A percentile compares a stretch with the other conserved stretches of the same genome.
Conservation (phyloP, 129 eudicot genomes). For the Artemisia tridentata region DNA sequence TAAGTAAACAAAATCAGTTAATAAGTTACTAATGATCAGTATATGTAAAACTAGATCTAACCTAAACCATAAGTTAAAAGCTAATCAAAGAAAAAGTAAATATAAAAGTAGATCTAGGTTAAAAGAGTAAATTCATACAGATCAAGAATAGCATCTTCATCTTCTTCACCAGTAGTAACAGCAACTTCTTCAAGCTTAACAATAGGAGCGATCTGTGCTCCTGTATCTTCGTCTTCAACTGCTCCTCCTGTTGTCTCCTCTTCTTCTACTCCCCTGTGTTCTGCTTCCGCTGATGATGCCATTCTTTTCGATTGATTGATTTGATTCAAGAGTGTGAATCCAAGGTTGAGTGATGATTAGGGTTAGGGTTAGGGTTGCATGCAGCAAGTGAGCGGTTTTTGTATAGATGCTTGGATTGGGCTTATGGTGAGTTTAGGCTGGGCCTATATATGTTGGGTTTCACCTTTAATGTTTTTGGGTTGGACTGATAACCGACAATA, state of each 20-base stretch:
- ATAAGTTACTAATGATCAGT: too few species aligned
- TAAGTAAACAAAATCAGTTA: too few species aligned
- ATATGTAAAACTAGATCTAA: too few species aligned
- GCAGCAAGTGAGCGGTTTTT: too few species aligned
- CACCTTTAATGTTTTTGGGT: too few species aligned
- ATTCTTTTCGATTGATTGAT: conserved; percentile 10
- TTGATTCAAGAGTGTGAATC: not conserved
- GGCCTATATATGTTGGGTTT: too few species aligned
- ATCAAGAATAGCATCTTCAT: conserved; percentile 73
- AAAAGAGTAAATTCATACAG: conserved; percentile 58
- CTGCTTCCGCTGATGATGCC: conserved; percentile 57
- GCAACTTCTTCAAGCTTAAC: conserved; percentile 76
- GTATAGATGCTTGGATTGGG: too few species aligned
- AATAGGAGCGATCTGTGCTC: conserved; percentile 78
- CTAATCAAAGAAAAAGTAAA: too few species aligned
- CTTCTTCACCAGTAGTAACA: conserved; percentile 76
- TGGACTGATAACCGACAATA: too few species aligned
- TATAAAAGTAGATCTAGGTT: conserved; percentile 1
- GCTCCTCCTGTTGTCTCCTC: conserved; percentile 41
- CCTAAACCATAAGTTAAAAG: too few species aligned
- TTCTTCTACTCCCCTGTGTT: conserved; percentile 47
- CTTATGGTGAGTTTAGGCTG: too few species aligned
- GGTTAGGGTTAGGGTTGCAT: too few species aligned
- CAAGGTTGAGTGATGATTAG: not conserved
- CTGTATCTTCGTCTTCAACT: conserved; percentile 80